Conservation (phyloP, 768 basidiomycete genomes). For the Leccinellum albellum region DNA sequence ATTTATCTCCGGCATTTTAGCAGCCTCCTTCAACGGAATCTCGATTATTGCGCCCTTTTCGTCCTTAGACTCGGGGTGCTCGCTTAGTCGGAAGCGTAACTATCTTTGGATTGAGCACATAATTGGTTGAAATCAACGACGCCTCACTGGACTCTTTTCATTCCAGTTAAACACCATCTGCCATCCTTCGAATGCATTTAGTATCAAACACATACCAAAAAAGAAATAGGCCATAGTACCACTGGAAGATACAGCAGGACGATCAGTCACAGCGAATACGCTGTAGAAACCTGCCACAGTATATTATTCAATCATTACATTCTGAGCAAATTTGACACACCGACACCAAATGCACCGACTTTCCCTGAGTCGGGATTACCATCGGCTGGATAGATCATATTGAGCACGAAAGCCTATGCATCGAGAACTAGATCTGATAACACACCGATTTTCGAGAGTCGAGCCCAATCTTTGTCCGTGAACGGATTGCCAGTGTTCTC, state of each 20-base stretch:
- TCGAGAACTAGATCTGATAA: background rate
- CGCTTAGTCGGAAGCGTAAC: slow-evolving; percentile 75
- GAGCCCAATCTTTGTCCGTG: slow-evolving; percentile 79
- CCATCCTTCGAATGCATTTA: slow-evolving; percentile 42
- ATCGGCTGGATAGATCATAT: slow-evolving; percentile 49
- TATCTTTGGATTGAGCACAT: slow-evolving; percentile 22
- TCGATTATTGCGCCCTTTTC: slow-evolving; percentile 73
- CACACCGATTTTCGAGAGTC: slow-evolving; percentile 87
- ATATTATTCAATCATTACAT: background rate
- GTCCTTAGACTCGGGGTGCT: slow-evolving; percentile 34
- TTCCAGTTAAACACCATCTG: slow-evolving; percentile 97
- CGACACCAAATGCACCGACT: slow-evolving; percentile 89
- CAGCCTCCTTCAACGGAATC: slow-evolving; percentile 76
- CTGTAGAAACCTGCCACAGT: slow-evolving; percentile 62
- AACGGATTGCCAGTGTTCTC: slow-evolving; percentile 64
- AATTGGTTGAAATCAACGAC: background rate
- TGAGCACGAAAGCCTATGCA: background rate
- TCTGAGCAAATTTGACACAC: slow-evolving; percentile 32
- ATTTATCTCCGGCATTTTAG: slow-evolving; percentile 68
- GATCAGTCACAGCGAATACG: slow-evolving; percentile 74
- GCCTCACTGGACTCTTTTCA: slow-evolving; percentile 55
- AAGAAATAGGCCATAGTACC: slow-evolving; percentile 35
- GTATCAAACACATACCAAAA: slow-evolving; percentile 14
- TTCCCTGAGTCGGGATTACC: slow-evolving; percentile 94
- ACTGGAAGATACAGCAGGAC: slow-evolving; percentile 73